Conservation (phyloP, 257 asterid species). For the Jacaranda mimosifolia region DNA sequence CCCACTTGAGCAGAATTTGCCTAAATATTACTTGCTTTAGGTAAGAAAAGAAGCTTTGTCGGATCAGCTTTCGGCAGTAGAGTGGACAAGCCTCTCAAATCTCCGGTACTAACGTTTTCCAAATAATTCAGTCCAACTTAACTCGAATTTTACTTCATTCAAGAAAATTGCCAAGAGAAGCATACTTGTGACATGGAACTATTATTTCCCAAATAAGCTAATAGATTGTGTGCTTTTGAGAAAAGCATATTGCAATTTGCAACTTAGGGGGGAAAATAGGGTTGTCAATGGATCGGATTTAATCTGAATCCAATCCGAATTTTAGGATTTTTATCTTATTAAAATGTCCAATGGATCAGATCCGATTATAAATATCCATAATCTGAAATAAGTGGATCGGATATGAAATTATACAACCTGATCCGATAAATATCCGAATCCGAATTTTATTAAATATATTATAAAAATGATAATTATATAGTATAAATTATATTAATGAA, state of each 20-base stretch:
- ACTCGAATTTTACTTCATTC: not conserved
- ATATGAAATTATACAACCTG: too few relatives aligned
- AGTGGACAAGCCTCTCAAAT: not conserved
- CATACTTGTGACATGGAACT: not conserved
- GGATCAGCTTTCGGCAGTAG: constrained; percentile 4
- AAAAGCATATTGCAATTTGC: constrained; percentile 8
- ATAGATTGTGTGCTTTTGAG: constrained; percentile 3
- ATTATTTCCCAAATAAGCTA: not conserved
- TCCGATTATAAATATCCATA: too few relatives aligned
- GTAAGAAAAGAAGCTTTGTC: not conserved
- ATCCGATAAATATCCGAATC: too few relatives aligned
- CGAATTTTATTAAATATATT: too few relatives aligned
- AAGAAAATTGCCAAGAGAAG: too few relatives aligned
- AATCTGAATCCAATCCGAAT: too few relatives aligned
- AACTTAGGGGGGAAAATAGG: not conserved
- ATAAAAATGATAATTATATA: too few relatives aligned
- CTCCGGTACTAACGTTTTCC: not conserved
- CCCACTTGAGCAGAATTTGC: not conserved
- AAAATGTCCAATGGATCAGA: too few relatives aligned
- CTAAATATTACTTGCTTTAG: not conserved
- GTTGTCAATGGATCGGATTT: too few relatives aligned
- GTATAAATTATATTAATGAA: too few relatives aligned
- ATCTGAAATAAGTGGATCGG: too few relatives aligned
- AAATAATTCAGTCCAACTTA: not conserved
- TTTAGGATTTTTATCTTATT: too few relatives aligned